These are phyloP conservation scores for Trifolium subterraneum DNA, from an alignment of 306 rosid genomes.

Conservation along the genomic window DNA sequence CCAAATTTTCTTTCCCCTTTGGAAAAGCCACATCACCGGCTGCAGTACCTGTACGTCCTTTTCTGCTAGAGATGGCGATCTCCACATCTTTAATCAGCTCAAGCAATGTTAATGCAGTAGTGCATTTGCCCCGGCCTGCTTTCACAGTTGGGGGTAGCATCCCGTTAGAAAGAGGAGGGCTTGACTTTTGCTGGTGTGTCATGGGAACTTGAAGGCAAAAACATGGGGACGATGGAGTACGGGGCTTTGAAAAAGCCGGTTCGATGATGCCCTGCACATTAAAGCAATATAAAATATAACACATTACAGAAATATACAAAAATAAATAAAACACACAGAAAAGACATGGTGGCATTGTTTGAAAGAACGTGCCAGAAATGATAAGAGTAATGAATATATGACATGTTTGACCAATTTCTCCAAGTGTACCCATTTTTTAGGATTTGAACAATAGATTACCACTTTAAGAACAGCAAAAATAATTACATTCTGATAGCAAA, in stretches of 20 bases:
- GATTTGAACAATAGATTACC: slow-evolving; percentile 10
- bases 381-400: slow-evolving; percentile 4
- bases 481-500: slow-evolving; percentile 2
- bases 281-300: neutral
- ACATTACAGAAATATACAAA: slow-evolving; percentile 23
- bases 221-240: slow-evolving; percentile 71
- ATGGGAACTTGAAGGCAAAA: slow-evolving; percentile 84
- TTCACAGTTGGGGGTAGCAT: slow-evolving; percentile 85
- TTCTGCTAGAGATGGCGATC: slow-evolving; percentile 71
- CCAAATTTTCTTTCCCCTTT: slow-evolving; percentile 84
- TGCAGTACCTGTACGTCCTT: slow-evolving; percentile 93
- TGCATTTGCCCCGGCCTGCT: slow-evolving; percentile 82
- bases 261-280: slow-evolving; percentile 75
- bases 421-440: slow-evolving; percentile 10
- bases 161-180: slow-evolving; percentile 74
- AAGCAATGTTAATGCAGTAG: slow-evolving; percentile 63
- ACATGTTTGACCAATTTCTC: neutral
- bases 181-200: slow-evolving; percentile 63
- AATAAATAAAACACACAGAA: neutral
- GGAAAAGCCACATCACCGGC: slow-evolving; percentile 99
- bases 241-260: slow-evolving; percentile 83
- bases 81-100: slow-evolving; percentile 91
- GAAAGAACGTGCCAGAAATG: slow-evolving; percentile 8
- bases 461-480: slow-evolving; percentile 5
- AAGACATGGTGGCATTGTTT: neutral